These are phyloP conservation scores for Magnolia officinalis DNA, from an alignment of 164 flowering plant species.

Conservation along the genomic window DNA sequence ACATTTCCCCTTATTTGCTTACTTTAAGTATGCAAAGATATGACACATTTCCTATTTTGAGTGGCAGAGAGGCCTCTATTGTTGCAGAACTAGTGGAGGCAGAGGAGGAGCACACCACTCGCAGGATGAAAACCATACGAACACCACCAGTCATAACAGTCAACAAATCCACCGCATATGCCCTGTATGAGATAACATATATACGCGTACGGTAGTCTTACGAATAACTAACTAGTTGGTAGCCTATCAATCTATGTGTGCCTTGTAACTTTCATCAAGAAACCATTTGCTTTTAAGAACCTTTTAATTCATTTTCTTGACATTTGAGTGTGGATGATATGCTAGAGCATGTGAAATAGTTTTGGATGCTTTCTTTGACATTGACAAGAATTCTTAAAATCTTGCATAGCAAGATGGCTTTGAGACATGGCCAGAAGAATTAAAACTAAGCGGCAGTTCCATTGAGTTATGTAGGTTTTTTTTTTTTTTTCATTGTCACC, in stretches of 20 bases:
- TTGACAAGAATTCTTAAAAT: background rate
- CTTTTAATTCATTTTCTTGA: background rate
- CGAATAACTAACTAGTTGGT: background rate
- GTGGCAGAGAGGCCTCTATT: slow-evolving; percentile 82
- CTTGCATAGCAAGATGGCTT: too few species aligned
- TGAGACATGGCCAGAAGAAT: background rate
- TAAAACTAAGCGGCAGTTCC: background rate
- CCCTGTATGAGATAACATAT: slow-evolving; percentile 66
- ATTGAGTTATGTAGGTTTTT: background rate
- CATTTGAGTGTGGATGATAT: background rate
- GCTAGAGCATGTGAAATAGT: background rate
- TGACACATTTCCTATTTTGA: slow-evolving; percentile 23
- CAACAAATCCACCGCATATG: slow-evolving; percentile 80
- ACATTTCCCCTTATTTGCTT: background rate
- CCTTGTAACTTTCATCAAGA: too few species aligned
- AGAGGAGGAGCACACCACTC: slow-evolving; percentile 75
- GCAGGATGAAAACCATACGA: slow-evolving; percentile 65
- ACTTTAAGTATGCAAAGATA: background rate
- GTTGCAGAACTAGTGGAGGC: slow-evolving; percentile 86
- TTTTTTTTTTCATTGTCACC: background rate
- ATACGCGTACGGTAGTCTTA: slow-evolving; percentile 44
- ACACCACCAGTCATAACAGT: slow-evolving; percentile 77
- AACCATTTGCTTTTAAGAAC: too few species aligned
- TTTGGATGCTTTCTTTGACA: background rate
- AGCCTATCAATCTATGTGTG: too few species aligned